Base-by-base conservation (phyloP, 2,329 filamentous ascomycete species). In the Pseudohalonectria lignicola region DNA sequence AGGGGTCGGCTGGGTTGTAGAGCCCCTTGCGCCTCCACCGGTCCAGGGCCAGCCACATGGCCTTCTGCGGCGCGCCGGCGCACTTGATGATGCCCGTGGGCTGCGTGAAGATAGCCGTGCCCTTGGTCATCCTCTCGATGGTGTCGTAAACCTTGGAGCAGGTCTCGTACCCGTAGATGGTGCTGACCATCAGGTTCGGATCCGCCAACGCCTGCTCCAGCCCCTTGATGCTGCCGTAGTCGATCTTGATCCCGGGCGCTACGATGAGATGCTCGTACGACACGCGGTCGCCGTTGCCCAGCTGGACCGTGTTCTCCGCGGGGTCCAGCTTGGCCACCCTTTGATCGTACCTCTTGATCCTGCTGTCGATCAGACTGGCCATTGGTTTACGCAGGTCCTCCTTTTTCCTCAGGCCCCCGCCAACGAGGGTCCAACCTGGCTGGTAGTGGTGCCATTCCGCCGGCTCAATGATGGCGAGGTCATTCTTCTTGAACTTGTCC, bases 341-440 rank as follows among this genome's bases (percentile, higher is more conserved):
- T 2, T 68, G 56, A 41, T 66, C 62, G 60, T 82, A 82, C 47
- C 78, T 67, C 48, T 71, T 71, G 43, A 82, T 55, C 49, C 76
- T 76, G n/a, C 70, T 53, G 46, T 79, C 67, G 7, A 82, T 54
- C 35, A 82, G 51, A 34, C 57, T 57, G 4, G 59, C 48, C 29
- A 80, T 51, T 1, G 68, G 69, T 40, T 59, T 55, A 34, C 67
- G 66, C 40, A 82, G 56, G 18, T 78, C 67, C 44, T 78, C 61
- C 50, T 76, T 77, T 34, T 62, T 67, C 55, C 81, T 81, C 29
- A 82, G 62, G 4, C 78, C 78, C 29, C 73, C 76, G 31, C 77
- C 78, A 2, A 82, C 78, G 1, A 82, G 62, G 2, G 79, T 82
- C 77, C 77, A 82, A 39, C 78, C 78, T 1, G 78, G 76, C 53